A percentile compares a stretch with the other conserved stretches of the same genome.
phyloP scores from a whole-genome alignment of 768 basidiomycete species.

The Solioccasus polychromus region DNA sequence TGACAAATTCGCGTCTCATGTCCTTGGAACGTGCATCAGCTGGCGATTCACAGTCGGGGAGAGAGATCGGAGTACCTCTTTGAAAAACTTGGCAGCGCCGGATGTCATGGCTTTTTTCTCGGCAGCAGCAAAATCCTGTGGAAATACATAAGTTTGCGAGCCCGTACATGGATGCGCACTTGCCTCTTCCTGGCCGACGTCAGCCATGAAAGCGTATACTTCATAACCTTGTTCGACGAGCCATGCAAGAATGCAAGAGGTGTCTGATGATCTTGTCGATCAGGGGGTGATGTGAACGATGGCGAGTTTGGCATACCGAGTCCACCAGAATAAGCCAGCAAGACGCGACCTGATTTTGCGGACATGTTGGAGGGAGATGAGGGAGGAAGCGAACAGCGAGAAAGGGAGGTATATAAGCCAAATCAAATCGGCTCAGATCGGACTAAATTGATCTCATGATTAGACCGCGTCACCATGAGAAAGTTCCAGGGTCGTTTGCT shows the following conservation, averaged over 20 bases:
- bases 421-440: too few relatives aligned
- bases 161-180: conserved; percentile 2
- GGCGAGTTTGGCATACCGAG: conserved; percentile 62
- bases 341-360: conserved; percentile 71
- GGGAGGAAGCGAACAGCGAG: not conserved
- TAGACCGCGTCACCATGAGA: too few relatives aligned
- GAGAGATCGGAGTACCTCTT: conserved; percentile 52
- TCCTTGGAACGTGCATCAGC: conserved; percentile 52
- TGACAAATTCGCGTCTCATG: conserved; percentile 91
- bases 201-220: conserved; percentile 95
- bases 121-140: conserved; percentile 90
- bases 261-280: conserved; percentile 50
- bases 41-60: not conserved
- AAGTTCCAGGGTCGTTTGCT: too few relatives aligned
- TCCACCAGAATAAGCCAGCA: conserved; percentile 97
- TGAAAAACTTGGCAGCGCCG: conserved; percentile 95
- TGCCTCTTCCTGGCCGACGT: conserved; percentile 90
- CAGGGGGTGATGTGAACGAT: not conserved
- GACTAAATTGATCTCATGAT: too few relatives aligned
- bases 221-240: conserved; percentile 98
- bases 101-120: conserved; percentile 84
- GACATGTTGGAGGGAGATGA: not conserved
- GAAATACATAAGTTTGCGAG: conserved; percentile 1
- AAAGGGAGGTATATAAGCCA: too few relatives aligned
- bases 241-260: conserved; percentile 99